A percentile compares a stretch with the other conserved stretches of the same genome.
phyloP scores from a whole-genome alignment of 1,284 basidiomycete species.

The Leccinum griseonigrum region DNA sequence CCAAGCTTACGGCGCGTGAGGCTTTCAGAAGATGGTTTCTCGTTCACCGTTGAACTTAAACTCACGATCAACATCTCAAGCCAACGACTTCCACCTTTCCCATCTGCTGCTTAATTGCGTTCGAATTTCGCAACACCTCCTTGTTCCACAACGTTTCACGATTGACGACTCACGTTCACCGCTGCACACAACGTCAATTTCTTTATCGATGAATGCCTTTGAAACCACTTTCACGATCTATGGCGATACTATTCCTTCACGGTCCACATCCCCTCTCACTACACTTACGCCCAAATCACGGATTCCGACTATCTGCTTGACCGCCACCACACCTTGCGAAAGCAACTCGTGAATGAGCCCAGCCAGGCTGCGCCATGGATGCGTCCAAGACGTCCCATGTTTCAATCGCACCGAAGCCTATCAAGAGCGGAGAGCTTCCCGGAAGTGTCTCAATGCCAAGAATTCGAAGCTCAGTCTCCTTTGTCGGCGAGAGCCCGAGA shows the following conservation, averaged over 20 bases:
- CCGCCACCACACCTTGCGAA: constrained; percentile 62
- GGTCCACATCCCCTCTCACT: constrained; percentile 30
- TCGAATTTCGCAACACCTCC: constrained; percentile 5
- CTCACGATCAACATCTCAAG: constrained; percentile 21
- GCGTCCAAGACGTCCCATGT: constrained; percentile 28
- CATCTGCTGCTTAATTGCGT: constrained; percentile 14
- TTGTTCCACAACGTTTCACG: constrained; percentile 28
- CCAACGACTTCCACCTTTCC: constrained; percentile 20
- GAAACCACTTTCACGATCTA: constrained; percentile 32
- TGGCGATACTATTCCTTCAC: constrained; percentile 23
- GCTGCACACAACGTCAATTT: neutral
- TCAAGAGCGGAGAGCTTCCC: constrained; percentile 29
- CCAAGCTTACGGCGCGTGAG: no score
- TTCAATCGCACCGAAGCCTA: constrained; percentile 33
- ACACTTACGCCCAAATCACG: constrained; percentile 33
- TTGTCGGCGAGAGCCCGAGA: constrained; percentile 36
- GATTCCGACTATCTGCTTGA: constrained; percentile 63
- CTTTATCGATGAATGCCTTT: constrained; percentile 29
- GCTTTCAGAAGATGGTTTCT: no score
- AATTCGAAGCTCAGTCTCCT: constrained; percentile 66
- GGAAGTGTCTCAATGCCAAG: constrained; percentile 68
- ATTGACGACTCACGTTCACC: constrained; percentile 2
- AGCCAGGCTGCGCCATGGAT: constrained; percentile 36
- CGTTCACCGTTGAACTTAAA: constrained; percentile 2
- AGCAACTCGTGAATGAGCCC: constrained; percentile 38